phyloP scores from a whole-genome alignment of 2,329 filamentous ascomycete genomes.

The Pseudocercospora vitis region DNA sequence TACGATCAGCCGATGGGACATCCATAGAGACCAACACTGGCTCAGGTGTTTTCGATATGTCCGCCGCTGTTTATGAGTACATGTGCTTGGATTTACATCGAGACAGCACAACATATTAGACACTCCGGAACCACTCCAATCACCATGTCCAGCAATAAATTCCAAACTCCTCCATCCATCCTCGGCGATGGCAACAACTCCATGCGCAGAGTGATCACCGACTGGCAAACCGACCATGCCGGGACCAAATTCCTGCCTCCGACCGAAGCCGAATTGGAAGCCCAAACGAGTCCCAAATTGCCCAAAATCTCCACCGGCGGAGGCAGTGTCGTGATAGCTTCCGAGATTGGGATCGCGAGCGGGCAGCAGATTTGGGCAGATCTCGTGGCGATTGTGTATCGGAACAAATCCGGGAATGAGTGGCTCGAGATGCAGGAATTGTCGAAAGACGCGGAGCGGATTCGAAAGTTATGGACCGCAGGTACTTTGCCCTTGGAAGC shows the following conservation, averaged over 20 bases:
- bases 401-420: background rate
- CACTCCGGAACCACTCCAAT: too few species aligned
- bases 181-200: background rate
- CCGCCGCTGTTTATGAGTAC: background rate
- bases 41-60: background rate
- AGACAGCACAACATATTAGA: too few species aligned
- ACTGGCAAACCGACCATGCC: background rate
- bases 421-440: background rate
- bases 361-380: background rate
- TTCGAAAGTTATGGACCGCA: background rate
- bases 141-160: background rate
- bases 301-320: background rate
- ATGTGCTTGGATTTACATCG: too few species aligned
- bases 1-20: too few species aligned
- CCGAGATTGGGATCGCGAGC: background rate
- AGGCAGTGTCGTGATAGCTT: background rate
- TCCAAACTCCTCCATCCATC: background rate
- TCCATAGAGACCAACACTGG: too few species aligned
- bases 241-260: background rate
- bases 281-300: background rate
- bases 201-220: background rate
- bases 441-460: background rate
- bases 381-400: background rate
- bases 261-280: background rate
- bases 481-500: too few species aligned